Percentiles rank a stretch among this genome's conserved stretches.
Conservation (phyloP, 176 grass and related monocot species). For the Alopecurus myosuroides region DNA sequence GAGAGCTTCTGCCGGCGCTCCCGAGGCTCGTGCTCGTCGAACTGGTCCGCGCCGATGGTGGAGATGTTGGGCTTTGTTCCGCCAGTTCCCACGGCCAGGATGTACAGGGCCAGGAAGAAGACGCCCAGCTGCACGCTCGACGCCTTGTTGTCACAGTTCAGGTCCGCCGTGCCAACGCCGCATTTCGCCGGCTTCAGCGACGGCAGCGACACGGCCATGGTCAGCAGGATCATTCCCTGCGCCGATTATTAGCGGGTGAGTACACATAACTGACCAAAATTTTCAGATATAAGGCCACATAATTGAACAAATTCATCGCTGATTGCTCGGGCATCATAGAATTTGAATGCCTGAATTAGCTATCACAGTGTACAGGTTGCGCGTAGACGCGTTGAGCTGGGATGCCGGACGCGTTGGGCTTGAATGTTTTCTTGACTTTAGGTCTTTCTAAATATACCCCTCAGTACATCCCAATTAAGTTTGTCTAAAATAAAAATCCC, state of each 20-base stretch:
- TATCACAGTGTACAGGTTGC: no score
- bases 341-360: no score
- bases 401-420: neutral
- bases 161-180: conserved; percentile 36
- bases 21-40: conserved; percentile 59
- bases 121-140: conserved; percentile 59
- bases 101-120: conserved; percentile 79
- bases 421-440: neutral
- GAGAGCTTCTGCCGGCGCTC: conserved; percentile 79
- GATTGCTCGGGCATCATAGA: neutral
- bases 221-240: conserved; percentile 76
- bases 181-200: conserved; percentile 71
- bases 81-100: conserved; percentile 74
- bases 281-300: neutral
- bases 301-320: neutral
- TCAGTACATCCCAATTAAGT: no score
- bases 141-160: conserved; percentile 41
- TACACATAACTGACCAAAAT: neutral
- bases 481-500: no score
- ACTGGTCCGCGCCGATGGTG: conserved; percentile 94
- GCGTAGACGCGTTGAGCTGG: no score
- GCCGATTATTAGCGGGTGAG: neutral
- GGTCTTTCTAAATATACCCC: no score
- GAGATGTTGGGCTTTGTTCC: conserved; percentile 98
- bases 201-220: conserved; percentile 61